Evolutionary conservation across 306 rosid genomes (phyloP).

Genomic region (Acacia crassicarpa): DNA sequence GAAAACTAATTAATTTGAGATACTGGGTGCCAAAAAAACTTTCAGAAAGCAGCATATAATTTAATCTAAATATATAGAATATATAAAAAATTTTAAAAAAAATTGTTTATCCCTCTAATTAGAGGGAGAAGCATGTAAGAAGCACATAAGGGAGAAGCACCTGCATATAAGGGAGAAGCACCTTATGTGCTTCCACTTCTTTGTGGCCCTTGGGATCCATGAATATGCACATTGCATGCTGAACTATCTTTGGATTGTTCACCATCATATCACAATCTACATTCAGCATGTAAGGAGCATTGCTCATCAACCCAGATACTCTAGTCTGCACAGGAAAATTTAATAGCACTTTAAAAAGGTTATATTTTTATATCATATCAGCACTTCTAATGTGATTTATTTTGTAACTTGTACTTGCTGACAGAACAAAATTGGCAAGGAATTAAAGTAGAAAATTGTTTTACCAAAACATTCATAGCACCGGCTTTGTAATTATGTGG

Average conservation of each 20-base stretch:
- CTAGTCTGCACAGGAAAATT: slow-evolving; percentile 47
- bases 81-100: no score
- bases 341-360: neutral
- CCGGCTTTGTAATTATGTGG: slow-evolving; percentile 75
- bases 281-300: slow-evolving; percentile 65
- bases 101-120: no score
- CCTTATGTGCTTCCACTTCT: no score
- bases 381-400: neutral
- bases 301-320: slow-evolving; percentile 70
- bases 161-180: no score
- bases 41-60: no score
- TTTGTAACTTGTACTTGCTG: neutral
- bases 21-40: no score
- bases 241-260: slow-evolving; percentile 50
- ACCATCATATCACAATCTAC: slow-evolving; percentile 82
- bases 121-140: no score
- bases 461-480: slow-evolving; percentile 80
- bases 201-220: slow-evolving; percentile 38
- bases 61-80: no score
- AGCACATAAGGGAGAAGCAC: no score
- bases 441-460: neutral
- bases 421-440: neutral
- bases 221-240: slow-evolving; percentile 62
- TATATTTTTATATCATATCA: no score
- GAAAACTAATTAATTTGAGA: no score